Evolutionary conservation across 1,139 yeast genomes (phyloP), one percentile per base, ranked within the genome.

Genomic region (Wickerhamomyces sp.): DNA sequence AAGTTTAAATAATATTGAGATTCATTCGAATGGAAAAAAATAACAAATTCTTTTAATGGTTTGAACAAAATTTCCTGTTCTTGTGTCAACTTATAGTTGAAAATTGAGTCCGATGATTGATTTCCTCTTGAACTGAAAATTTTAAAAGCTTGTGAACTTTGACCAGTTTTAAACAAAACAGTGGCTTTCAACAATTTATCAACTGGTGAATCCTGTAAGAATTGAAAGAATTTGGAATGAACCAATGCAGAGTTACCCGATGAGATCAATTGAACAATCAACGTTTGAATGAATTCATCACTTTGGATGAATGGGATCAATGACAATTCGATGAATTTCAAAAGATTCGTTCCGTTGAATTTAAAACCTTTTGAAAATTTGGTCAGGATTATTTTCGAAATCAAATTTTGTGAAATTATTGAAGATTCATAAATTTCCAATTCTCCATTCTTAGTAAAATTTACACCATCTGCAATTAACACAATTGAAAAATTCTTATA

Each of bases 141-240:
- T 10, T 52, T 44, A 23, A 46, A 37, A 8, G 55, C 42, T 23
- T 54, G 47, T 4, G 35, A 41, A 6, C 53, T 38, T 16, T 51
- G 38, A 9, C 46, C 44, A 8, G 36, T 32, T 16, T 51, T 47
- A 37, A 64, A 36, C 14, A 45, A 46, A 0, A 50, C 40, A 14
- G 59, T 25, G 1, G 62, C 59, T 26, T 49, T 51, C 22, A 63
- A 35, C 2, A 59, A 28, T 4, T 41, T 28, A 32, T 53, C 44
- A 30, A 54, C 32, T 30, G 61, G 45, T 13, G 47, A 36, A 20
- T 40, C 31, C 16, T 30, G 35, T 18, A 40, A 44, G 26, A 34
- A 46, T 21, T 37, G 34, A 13, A 42, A 8, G 26, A 42, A 43
- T 13, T 44, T 42, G 10, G 33, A 34, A 26, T 45, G 40, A 0